Evolutionary conservation across 345 rosid species (phyloP).

Genomic region (Abelmoschus esculentus): DNA sequence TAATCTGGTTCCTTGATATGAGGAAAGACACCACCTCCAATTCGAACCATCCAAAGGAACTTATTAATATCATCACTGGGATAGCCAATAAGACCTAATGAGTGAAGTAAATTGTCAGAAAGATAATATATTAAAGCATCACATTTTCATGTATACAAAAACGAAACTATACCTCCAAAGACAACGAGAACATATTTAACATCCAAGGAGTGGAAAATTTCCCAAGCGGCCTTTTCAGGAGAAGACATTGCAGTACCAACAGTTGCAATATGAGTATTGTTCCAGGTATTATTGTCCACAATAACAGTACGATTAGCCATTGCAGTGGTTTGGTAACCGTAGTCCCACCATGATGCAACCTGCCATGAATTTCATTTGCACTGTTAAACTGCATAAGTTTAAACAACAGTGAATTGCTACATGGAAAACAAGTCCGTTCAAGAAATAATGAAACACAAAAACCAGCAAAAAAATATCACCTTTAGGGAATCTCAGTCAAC

Average conservation of each 20-base stretch:
- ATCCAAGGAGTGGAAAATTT: conserved; percentile 90
- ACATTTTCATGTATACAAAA: conserved; percentile 7
- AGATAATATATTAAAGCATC: neutral
- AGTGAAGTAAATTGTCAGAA: conserved; percentile 28
- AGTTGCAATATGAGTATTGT: conserved; percentile 97
- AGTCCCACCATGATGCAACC: conserved; percentile 99
- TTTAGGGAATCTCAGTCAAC: neutral
- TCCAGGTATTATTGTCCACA: conserved; percentile 99
- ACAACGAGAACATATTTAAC: conserved; percentile 97
- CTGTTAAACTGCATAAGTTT: neutral
- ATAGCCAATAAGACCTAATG: conserved; percentile 89
- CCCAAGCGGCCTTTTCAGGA: conserved; percentile 99
- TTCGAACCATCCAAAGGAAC: conserved; percentile 99
- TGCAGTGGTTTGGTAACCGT: conserved; percentile 97
- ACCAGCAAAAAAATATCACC: neutral
- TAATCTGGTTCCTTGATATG: conserved; percentile 35
- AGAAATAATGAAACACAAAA: neutral
- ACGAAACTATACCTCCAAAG: conserved; percentile 73
- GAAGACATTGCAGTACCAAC: conserved; percentile 99
- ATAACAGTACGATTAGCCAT: conserved; percentile 99
- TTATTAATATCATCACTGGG: conserved; percentile 98
- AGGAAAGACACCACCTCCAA: conserved; percentile 97
- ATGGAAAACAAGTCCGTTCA: neutral
- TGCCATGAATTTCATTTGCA: conserved; percentile 23
- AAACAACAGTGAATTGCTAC: neutral